phyloP scores from a whole-genome alignment of 352 stramenopile genomes.

The Globisporangium paddicum region DNA sequence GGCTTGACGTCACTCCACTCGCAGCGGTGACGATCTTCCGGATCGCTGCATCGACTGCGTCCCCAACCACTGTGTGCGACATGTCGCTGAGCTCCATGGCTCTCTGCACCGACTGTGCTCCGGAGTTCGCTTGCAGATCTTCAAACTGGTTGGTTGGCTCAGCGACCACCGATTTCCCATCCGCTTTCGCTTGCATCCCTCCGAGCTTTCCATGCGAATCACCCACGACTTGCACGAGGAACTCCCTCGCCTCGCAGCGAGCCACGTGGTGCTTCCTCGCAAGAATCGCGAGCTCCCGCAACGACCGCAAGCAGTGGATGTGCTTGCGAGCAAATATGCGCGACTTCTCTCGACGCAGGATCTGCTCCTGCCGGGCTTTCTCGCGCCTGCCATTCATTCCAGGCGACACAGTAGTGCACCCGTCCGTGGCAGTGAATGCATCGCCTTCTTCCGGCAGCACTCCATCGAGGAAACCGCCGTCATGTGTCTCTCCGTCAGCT shows the following conservation, averaged over 20 bases:
- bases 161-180: background rate
- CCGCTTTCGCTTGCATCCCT: background rate
- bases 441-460: background rate
- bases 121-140: background rate
- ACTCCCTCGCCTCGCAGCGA: background rate
- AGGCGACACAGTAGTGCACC: constrained; percentile 3
- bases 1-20: constrained; percentile 9
- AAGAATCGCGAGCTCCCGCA: constrained; percentile 2
- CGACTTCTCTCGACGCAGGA: constrained; percentile 8
- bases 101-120: constrained; percentile 3
- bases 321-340: constrained; percentile 17
- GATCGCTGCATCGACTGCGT: constrained; percentile 20
- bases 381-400: constrained; percentile 2
- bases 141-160: background rate
- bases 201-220: background rate
- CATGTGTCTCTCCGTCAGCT: constrained; percentile 3
- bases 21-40: constrained; percentile 10
- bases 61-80: constrained; percentile 15
- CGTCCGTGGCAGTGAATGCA: background rate
- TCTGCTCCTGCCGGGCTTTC: constrained; percentile 1
- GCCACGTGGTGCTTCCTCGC: constrained; percentile 11
- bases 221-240: background rate
- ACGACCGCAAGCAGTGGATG: constrained; percentile 8
- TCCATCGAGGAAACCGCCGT: constrained; percentile 8
- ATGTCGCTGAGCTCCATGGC: constrained; percentile 1